Percentiles rank a stretch among this genome's conserved stretches.
Conservation (phyloP, 2,329 filamentous ascomycete species). For the Alternaria infectoria region DNA sequence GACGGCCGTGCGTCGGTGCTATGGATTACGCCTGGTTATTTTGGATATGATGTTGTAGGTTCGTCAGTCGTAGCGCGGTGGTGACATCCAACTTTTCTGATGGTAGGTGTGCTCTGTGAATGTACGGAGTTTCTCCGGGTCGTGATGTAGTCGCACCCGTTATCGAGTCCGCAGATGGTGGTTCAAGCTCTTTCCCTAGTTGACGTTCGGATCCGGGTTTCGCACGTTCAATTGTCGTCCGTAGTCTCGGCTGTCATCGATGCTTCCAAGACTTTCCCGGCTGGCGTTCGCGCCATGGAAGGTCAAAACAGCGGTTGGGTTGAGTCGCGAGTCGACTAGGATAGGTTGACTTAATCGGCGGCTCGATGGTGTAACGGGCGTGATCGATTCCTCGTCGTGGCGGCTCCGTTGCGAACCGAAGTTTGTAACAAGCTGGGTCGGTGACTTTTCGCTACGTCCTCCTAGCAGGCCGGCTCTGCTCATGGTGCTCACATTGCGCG, state of each 20-base stretch:
- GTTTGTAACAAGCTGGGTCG: conserved; percentile 35
- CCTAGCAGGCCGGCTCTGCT: conserved; percentile 55
- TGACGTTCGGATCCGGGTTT: conserved; percentile 38
- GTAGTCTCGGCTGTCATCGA: conserved; percentile 57
- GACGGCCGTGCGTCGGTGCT: conserved; percentile 31
- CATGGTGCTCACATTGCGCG: conserved; percentile 56
- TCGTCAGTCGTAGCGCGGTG: conserved; percentile 38
- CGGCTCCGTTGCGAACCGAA: conserved; percentile 36
- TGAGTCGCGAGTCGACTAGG: conserved; percentile 57
- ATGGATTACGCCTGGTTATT: conserved; percentile 23
- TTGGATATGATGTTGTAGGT: conserved; percentile 18
- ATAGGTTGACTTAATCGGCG: conserved; percentile 53
- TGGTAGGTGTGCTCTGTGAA: conserved; percentile 11
- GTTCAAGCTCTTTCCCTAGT: not conserved
- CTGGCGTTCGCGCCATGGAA: conserved; percentile 53
- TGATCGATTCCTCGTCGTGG: conserved; percentile 42
- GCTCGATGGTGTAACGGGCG: conserved; percentile 42
- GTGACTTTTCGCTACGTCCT: conserved; percentile 30
- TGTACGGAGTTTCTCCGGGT: not conserved
- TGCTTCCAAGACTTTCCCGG: conserved; percentile 54
- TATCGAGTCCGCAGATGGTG: not conserved
- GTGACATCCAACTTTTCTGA: conserved; percentile 22
- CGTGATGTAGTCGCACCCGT: not conserved
- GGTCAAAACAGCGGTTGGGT: conserved; percentile 55
- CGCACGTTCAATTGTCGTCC: conserved; percentile 55